phyloP scores from a whole-genome alignment of 192 early-diverging fungal species.

The Umbelopsis isabellina region DNA sequence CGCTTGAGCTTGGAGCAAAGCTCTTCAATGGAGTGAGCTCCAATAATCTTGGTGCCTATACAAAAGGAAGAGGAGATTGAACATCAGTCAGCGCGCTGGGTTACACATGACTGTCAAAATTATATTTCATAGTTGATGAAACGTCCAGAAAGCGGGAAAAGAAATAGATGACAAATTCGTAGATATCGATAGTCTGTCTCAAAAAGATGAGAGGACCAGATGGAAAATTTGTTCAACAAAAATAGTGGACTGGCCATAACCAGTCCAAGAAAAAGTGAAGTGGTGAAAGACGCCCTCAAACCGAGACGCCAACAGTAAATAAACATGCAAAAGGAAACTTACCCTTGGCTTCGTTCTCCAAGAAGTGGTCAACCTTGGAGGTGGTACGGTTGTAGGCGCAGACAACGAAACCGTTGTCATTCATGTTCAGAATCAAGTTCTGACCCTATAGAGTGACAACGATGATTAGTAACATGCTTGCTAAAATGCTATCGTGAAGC shows the following conservation, averaged over 20 bases:
- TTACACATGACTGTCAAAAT: conserved; percentile 5
- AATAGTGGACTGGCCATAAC: not conserved
- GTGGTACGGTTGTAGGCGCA: conserved; percentile 97
- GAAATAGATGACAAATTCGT: conserved; percentile 17
- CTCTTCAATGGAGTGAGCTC: conserved; percentile 94
- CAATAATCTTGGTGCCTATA: conserved; percentile 87
- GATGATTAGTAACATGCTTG: not conserved
- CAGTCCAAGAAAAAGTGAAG: not conserved
- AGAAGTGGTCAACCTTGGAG: conserved; percentile 92
- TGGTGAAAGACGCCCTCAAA: too few species aligned
- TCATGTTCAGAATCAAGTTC: conserved; percentile 98
- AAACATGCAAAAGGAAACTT: conserved; percentile 3
- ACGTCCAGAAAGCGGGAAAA: not conserved
- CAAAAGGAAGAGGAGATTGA: not conserved
- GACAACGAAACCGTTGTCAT: conserved; percentile 94
- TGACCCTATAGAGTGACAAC: conserved; percentile 72
- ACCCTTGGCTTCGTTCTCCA: conserved; percentile 98
- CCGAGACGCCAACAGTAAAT: not conserved
- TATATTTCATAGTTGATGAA: conserved; percentile 2
- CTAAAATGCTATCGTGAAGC: not conserved
- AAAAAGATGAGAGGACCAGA: conserved; percentile 1
- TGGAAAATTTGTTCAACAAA: not conserved
- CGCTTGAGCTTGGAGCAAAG: conserved; percentile 92
- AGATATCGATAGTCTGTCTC: conserved; percentile 9
- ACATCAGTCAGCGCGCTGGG: not conserved